These are phyloP conservation scores for Curvularia spicifera DNA, from an alignment of 2,329 filamentous ascomycete species.

Conservation along the genomic window DNA sequence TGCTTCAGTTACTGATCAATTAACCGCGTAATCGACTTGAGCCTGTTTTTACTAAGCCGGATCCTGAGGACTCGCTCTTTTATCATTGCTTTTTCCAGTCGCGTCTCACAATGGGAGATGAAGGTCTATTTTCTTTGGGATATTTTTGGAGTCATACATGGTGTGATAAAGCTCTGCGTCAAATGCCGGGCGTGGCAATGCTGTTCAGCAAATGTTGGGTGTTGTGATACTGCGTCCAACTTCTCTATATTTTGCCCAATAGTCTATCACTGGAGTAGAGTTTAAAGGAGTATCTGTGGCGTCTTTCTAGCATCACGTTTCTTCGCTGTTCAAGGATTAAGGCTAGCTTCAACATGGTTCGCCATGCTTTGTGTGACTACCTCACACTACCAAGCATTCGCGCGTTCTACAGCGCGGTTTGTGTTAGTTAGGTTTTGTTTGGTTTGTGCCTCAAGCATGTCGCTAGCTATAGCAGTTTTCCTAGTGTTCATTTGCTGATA, in stretches of 20 bases:
- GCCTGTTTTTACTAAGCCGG: not conserved
- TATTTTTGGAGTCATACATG: not conserved
- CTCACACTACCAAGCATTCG: not conserved
- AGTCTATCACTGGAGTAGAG: not conserved
- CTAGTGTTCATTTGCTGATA: not conserved
- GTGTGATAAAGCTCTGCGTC: not conserved
- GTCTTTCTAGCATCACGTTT: not conserved
- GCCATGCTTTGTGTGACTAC: not conserved
- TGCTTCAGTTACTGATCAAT: not conserved
- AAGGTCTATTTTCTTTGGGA: not conserved
- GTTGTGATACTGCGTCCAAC: not conserved
- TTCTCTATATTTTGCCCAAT: not conserved
- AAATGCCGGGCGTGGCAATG: not conserved
- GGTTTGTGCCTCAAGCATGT: not conserved
- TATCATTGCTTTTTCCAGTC: not conserved
- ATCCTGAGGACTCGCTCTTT: not conserved
- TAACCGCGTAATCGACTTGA: not conserved
- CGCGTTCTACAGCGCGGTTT: not conserved
- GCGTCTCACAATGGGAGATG: not conserved
- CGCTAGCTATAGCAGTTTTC: not conserved
- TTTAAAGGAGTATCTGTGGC: not conserved
- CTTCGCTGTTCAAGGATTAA: not conserved
- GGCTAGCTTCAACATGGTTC: not conserved
- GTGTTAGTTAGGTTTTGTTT: not conserved
- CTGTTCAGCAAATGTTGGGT: not conserved